Evolutionary conservation across 148 eudicot genomes (phyloP), one percentile per base, ranked within the genome.

Genomic region (Silene latifolia): DNA sequence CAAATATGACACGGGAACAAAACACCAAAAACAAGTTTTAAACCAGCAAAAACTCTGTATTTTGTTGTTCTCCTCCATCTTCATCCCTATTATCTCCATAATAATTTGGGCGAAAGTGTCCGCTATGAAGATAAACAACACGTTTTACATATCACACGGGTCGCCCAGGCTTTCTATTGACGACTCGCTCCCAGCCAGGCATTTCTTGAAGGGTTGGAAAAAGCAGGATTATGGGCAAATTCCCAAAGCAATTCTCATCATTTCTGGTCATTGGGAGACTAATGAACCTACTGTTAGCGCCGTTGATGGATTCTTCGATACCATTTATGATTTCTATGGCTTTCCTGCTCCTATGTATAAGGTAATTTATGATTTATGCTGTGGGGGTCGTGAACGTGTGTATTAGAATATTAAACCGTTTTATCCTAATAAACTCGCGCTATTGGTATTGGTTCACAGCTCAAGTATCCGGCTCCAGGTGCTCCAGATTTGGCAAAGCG

Each of bases 391-490:
- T n/a, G n/a, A n/a, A n/a, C n/a, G n/a, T n/a, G n/a, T n/a, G n/a
- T n/a, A n/a, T n/a, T n/a, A n/a, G n/a, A n/a, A n/a, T n/a, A n/a
- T n/a, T n/a, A n/a, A n/a, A n/a, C n/a, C n/a, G n/a, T n/a, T n/a
- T n/a, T n/a, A n/a, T n/a, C n/a, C n/a, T n/a, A n/a, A n/a, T n/a
- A n/a, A n/a, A n/a, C n/a, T n/a, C n/a, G n/a, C n/a, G n/a, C n/a
- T n/a, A n/a, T n/a, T n/a, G n/a, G n/a, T n/a, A 62, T 72, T 56
- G 61, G 29, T 63, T 74, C 20, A 74, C 80, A 93, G 96, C 82
- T 93, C 70, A 93, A 93, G 85, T 93, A 93, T 74, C 98, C 93
- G 0, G 96, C 96, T 47, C 93, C 93, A 1, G 98, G 98, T 64
- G 86, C 98, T 67, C 96, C 98, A 66, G 79, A 86, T 62, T 72